Conservation (phyloP, 768 basidiomycete genomes). For the Agrocybe chaxingu region DNA sequence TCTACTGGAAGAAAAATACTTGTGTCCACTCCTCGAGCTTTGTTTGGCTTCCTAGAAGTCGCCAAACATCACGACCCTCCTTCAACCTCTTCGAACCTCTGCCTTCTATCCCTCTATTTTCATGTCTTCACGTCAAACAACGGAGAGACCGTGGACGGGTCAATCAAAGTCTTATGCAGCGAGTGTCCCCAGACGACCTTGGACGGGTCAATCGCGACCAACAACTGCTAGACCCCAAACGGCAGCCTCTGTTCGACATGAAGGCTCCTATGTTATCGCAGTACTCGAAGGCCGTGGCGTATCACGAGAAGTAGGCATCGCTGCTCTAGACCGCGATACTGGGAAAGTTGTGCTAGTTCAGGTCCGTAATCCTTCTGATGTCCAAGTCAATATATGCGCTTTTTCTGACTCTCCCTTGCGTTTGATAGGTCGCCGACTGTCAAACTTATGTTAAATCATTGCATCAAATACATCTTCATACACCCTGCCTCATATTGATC, state of each 20-base stretch:
- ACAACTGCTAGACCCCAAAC: constrained; percentile 65
- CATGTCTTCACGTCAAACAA: constrained; percentile 20
- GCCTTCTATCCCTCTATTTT: not conserved
- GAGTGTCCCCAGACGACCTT: constrained; percentile 36
- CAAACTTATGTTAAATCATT: constrained; percentile 87
- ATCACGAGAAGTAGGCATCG: constrained; percentile 83
- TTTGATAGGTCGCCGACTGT: constrained; percentile 70
- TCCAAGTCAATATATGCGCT: not conserved
- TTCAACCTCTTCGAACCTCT: not conserved
- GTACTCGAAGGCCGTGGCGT: constrained; percentile 76
- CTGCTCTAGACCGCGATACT: constrained; percentile 78
- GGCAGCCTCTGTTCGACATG: constrained; percentile 52
- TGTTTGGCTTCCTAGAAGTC: not conserved
- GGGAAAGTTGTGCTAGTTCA: constrained; percentile 77
- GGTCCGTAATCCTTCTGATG: constrained; percentile 34
- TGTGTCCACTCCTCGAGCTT: not conserved
- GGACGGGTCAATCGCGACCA: constrained; percentile 59
- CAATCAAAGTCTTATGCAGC: constrained; percentile 9
- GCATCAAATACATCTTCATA: constrained; percentile 80
- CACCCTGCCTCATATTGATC: constrained; percentile 68
- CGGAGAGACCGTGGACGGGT: constrained; percentile 13
- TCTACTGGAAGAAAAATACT: not conserved
- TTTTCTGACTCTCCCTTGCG: constrained; percentile 1
- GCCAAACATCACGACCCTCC: not conserved
- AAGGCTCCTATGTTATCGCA: constrained; percentile 64